Evolutionary conservation across 106 monocot genomes (phyloP), one percentile per base, ranked within the genome.

Genomic region (Apostasia ramifera): DNA sequence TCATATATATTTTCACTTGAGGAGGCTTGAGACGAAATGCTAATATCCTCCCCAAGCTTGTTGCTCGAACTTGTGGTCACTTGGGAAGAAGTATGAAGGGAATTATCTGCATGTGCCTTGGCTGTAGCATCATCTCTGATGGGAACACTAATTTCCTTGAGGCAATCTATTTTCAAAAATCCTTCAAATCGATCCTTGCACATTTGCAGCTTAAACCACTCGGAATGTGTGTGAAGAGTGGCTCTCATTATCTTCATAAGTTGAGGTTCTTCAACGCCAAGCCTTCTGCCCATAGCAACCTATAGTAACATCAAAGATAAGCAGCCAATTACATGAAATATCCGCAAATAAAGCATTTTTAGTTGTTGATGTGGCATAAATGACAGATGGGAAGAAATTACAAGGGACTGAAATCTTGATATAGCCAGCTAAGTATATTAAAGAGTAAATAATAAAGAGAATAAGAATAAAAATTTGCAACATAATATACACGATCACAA

Each of bases 181-280:
- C 81, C 84, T 71, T 89, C 97, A 74, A 98, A 98, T 9, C 79
- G 80, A 55, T 98, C 97, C 64, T 90, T 98, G 71, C 97, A 87
- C 97, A 92, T 98, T 69, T 98, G 97, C 65, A 98, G 81, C 81
- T 83, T 98, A 77, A 90, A 98, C 92, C 97, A 98, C 55, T 98
- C 92, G 55, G 57, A 83, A 48, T 98, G 97, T 12, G 89, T 85
- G 67, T 92, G 81, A 55, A 98, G 77, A 42, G 85, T 83, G 58
- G 85, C 80, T 74, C 92, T 82, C 79, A 98, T 83, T 72, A 98
- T 85, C 80, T 80, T 92, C 92, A 98, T 98, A 61, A 98, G 72
- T 59, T 81, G 86, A 55, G 97, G 97, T 77, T 98, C 97, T 80
- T 98, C 87, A 66, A 98, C 81, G 55, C 90, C 92, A 44, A 92